These are phyloP conservation scores for Leccinum imitatum DNA, from an alignment of 768 basidiomycete genomes.

Conservation along the genomic window DNA sequence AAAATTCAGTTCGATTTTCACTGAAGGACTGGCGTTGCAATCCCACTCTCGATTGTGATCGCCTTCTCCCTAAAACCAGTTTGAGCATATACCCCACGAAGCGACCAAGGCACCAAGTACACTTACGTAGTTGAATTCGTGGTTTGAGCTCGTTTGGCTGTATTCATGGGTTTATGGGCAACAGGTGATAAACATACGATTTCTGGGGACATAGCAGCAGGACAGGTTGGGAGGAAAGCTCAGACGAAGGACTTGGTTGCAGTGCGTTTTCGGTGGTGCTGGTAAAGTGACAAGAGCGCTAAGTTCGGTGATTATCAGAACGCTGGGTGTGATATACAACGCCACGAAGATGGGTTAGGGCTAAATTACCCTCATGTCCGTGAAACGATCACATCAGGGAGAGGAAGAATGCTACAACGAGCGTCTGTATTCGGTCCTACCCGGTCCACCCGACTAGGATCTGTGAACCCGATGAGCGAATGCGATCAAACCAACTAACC, in stretches of 20 bases:
- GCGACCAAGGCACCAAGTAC: neutral
- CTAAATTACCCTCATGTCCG: neutral
- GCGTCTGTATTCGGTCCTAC: neutral
- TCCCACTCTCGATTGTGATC: slow-evolving; percentile 2
- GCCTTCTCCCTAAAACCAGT: neutral
- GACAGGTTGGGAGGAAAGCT: neutral
- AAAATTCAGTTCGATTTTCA: no score
- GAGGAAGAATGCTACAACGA: slow-evolving; percentile 4
- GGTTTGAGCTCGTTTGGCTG: neutral
- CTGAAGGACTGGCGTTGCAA: neutral
- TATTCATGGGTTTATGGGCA: neutral
- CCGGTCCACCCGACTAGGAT: no score
- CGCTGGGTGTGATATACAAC: neutral
- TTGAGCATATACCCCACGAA: neutral
- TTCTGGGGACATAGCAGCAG: neutral
- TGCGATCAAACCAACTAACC: neutral
- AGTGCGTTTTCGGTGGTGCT: neutral
- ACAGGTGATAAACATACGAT: neutral
- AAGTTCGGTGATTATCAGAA: neutral
- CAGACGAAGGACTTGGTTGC: neutral
- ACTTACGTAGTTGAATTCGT: neutral
- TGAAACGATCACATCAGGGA: slow-evolving; percentile 9
- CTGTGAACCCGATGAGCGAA: neutral
- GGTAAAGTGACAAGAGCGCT: neutral
- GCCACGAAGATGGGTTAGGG: neutral